These are phyloP conservation scores for Sporormia fimetaria DNA, from an alignment of 495 filamentous ascomycete genomes.

Conservation along the genomic window DNA sequence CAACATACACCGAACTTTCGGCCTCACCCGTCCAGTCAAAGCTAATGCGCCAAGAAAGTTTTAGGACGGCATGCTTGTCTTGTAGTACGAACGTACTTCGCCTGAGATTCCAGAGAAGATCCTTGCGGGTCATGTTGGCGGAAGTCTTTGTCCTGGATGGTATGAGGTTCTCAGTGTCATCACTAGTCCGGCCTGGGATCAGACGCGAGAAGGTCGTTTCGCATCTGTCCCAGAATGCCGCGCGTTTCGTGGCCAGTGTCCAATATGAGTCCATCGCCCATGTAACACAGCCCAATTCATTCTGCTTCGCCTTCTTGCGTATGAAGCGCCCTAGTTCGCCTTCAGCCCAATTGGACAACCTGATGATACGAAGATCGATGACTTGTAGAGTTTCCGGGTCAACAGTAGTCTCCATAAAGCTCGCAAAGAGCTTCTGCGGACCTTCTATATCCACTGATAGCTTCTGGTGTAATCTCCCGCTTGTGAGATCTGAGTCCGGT, in stretches of 20 bases:
- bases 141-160: slow-evolving; percentile 8
- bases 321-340: slow-evolving; percentile 25
- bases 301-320: slow-evolving; percentile 15
- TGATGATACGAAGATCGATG: slow-evolving; percentile 23
- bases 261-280: slow-evolving; percentile 28
- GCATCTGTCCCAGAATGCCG: slow-evolving; percentile 26
- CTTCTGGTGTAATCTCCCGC: slow-evolving; percentile 9
- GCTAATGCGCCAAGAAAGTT: slow-evolving; percentile 39
- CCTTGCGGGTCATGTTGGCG: slow-evolving; percentile 23
- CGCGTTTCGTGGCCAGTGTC: slow-evolving; percentile 24
- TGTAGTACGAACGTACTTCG: slow-evolving; percentile 11
- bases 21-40: slow-evolving; percentile 58
- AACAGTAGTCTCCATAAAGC: slow-evolving; percentile 17
- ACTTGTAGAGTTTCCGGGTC: slow-evolving; percentile 17
- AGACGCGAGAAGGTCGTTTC: slow-evolving; percentile 18
- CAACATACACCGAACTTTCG: slow-evolving; percentile 38
- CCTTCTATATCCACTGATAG: slow-evolving; percentile 23
- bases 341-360: slow-evolving; percentile 32
- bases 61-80: slow-evolving; percentile 19
- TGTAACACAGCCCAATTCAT: slow-evolving; percentile 21
- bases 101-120: slow-evolving; percentile 20
- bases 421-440: slow-evolving; percentile 23
- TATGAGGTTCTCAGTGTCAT: slow-evolving; percentile 25
- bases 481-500: not conserved
- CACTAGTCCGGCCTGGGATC: slow-evolving; percentile 23